Conservation (phyloP, 306 rosid genomes). For the Vigna unguiculata region DNA sequence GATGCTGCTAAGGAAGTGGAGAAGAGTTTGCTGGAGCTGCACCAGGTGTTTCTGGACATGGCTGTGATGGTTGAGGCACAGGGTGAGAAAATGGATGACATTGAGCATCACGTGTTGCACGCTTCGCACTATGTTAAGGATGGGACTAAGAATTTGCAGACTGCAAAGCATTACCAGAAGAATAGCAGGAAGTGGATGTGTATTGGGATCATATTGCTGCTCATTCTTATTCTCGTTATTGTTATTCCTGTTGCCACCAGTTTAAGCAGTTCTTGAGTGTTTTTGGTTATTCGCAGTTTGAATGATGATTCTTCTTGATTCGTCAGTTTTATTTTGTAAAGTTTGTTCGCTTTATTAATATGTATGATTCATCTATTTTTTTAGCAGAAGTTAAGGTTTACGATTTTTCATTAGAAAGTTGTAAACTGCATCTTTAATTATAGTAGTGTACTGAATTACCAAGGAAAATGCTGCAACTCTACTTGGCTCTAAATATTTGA, state of each 20-base stretch:
- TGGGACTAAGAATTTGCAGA: constrained; percentile 65
- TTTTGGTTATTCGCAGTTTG: not conserved
- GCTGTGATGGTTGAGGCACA: constrained; percentile 97
- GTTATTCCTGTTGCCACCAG: constrained; percentile 68
- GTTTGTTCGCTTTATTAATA: not conserved
- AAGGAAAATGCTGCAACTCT: too few relatives aligned
- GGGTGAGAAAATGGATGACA: constrained; percentile 91
- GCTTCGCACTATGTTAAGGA: constrained; percentile 78
- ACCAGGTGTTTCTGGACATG: constrained; percentile 88
- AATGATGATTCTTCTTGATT: constrained; percentile 26
- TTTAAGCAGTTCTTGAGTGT: constrained; percentile 56
- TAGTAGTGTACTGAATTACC: not conserved
- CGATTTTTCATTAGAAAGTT: not conserved
- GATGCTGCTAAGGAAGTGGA: constrained; percentile 82
- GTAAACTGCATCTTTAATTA: too few relatives aligned
- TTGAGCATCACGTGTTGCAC: constrained; percentile 83
- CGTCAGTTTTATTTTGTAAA: constrained; percentile 18
- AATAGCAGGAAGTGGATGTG: constrained; percentile 79
- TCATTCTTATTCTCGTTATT: constrained; percentile 64
- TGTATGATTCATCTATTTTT: not conserved
- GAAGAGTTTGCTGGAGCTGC: constrained; percentile 81
- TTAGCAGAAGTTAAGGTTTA: not conserved
- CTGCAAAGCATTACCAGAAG: constrained; percentile 67
- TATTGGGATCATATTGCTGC: constrained; percentile 61
- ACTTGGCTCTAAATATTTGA: too few relatives aligned